Base-by-base conservation (phyloP, 179 eudicot genomes). In the Gypsophila paniculata region DNA sequence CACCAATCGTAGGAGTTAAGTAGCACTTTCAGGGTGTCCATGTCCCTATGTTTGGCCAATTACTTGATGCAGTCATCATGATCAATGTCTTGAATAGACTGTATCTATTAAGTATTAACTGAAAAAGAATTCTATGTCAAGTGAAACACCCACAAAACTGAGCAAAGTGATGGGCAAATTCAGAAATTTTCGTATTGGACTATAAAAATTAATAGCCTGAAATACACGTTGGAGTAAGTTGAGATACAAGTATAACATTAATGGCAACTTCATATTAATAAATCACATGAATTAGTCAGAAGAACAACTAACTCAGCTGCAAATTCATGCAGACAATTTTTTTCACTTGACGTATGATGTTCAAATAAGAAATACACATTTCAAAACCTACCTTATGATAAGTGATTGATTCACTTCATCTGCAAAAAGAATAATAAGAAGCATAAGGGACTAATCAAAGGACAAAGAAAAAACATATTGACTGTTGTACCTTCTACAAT, bases 351-450 rank as follows among this genome's bases (percentile, higher is more conserved):
- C 15, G 9, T 1, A 54, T 17, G 59, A 61, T 52, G 48, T 32
- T 61, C 68, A 8, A 36, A 48, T 52, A 26, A 61, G 65, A 17
- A 39, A 46, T 54, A 52, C 61, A 60, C 13, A 71, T 12, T 29
- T 46, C 49, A 21, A 67, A 23, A 80, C 95, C 82, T 68, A 95
- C 97, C 97, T 95, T 84, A 95, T 90, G 61, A 93, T 89, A 75
- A 95, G 93, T 69, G 98, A 95, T 75, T 95, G 99, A 77, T 95
- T 95, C 73, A 92, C 93, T 93, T 93, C 98, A 95, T 92, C 99
- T 95, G 96, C 48, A 76, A 72, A 49, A 55, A 67, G 46, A 42
- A 12, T 26, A 80, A 65, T 74, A 53, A 26, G 11, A 59, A 61
- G 21, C 26, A 39, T 69, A 64, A 58, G 65, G 25, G 58, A 49